Base-by-base conservation (phyloP, 2,329 filamentous ascomycete species). In the Hyphodiscus sp. region DNA sequence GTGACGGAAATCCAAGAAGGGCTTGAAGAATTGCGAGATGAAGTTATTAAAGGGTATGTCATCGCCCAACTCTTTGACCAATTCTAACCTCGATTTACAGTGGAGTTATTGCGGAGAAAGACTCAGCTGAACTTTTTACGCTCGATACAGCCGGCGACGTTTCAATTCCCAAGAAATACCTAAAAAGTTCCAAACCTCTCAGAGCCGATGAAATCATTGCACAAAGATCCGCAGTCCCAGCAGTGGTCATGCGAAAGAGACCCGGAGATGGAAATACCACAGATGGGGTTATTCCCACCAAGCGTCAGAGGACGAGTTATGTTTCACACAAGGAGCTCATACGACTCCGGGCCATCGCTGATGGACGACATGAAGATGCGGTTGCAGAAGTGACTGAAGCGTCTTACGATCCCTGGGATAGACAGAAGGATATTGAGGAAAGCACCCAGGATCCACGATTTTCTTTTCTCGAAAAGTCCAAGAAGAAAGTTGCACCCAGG, bases 181-280 rank as follows among this genome's bases (percentile, higher is more conserved):
- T 82, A 58, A 87, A 85, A 67, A 74, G 76, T 60, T 82, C 85
- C 68, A 96, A 95, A 74, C 78, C 80, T 5, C 81, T 99, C 61
- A 95, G 90, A 71, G 85, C 86, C 59, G 92, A 99, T 68, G 89
- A 97, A 68, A 97, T 99, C 59, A 84, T 99, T 63, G 85, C 87
- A 29, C 79, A 85, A 65, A 85, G 94, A 58, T 96, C 91, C 38
- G 85, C 84, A 13, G 80, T 97, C 9, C 87, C 90, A 3, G 85
- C 88, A 13, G 81, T 99, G 7, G 80, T 87, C 20, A 79, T 81
- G 58, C 84, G 86, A 63, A 99, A 97, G 74, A 85, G 92, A 49
- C 67, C 82, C 9, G 81, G 80, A 52, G 79, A 83, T 16, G 86
- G 83, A 65, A 38, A 38, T 10, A 82, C 86, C 10, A 84, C 82